phyloP scores from a whole-genome alignment of 2,329 filamentous ascomycete genomes.

The Alternaria tenuissima region DNA sequence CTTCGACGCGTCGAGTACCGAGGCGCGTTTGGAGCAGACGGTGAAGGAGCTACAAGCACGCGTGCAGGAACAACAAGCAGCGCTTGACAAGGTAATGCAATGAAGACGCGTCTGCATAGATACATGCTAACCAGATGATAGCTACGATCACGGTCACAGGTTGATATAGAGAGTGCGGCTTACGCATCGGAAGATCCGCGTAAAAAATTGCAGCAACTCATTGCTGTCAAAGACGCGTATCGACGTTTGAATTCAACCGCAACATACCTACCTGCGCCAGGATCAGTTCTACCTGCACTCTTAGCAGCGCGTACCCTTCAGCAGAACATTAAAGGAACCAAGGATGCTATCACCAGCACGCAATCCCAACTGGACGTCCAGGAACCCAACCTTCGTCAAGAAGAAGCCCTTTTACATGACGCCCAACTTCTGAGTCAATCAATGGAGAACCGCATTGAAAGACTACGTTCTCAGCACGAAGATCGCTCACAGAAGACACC shows the following conservation, averaged over 20 bases:
- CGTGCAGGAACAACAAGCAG: conserved; percentile 58
- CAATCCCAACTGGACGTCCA: conserved; percentile 52
- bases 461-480: conserved; percentile 66
- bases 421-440: conserved; percentile 56
- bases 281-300: conserved; percentile 74
- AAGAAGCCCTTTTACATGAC: conserved; percentile 59
- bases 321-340: conserved; percentile 70
- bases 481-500: conserved; percentile 66
- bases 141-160: conserved; percentile 50
- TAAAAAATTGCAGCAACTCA: conserved; percentile 56
- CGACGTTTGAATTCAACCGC: conserved; percentile 67
- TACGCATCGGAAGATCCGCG: conserved; percentile 46
- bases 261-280: conserved; percentile 71
- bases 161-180: conserved; percentile 36
- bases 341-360: conserved; percentile 62
- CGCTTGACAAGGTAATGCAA: conserved; percentile 55
- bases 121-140: conserved; percentile 48
- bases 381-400: conserved; percentile 53
- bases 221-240: conserved; percentile 70
- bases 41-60: conserved; percentile 70
- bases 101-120: not conserved
- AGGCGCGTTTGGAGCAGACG: conserved; percentile 70
- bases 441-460: conserved; percentile 66
- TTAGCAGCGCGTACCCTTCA: conserved; percentile 74
- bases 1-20: conserved; percentile 54